Conservation (phyloP, 2,329 filamentous ascomycete species). For the Elsinoe batatas region DNA sequence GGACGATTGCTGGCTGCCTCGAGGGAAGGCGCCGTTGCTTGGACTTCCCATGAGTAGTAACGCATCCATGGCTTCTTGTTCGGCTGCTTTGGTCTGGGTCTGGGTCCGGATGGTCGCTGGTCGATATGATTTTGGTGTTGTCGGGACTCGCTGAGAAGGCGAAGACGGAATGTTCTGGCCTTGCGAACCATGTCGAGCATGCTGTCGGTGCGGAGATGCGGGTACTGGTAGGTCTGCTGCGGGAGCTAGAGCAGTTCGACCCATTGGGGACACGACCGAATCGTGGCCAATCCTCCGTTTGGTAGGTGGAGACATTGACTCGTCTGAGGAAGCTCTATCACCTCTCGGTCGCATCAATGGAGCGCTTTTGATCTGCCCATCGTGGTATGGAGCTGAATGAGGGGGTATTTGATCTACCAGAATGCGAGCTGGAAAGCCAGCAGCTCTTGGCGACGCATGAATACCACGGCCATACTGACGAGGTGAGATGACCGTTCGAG, state of each 20-base stretch:
- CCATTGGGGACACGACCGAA: slow-evolving; percentile 1
- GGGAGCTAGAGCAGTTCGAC: slow-evolving; percentile 16
- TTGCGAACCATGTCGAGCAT: slow-evolving; percentile 8
- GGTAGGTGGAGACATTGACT: slow-evolving; percentile 21
- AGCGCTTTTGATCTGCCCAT: slow-evolving; percentile 9
- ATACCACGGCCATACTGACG: slow-evolving; percentile 6
- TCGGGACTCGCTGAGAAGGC: slow-evolving; percentile 8
- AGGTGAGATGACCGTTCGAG: slow-evolving; percentile 13
- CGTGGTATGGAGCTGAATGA: slow-evolving; percentile 20
- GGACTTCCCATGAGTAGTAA: slow-evolving; percentile 62
- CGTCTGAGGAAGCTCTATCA: slow-evolving; percentile 5
- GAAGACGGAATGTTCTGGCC: slow-evolving; percentile 10
- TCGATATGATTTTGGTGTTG: slow-evolving; percentile 20
- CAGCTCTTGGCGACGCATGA: slow-evolving; percentile 11
- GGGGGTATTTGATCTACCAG: slow-evolving; percentile 21
- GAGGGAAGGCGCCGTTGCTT: slow-evolving; percentile 9
- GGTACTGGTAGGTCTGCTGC: slow-evolving; percentile 19
- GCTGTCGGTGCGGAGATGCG: slow-evolving; percentile 10
- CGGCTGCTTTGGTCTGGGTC: slow-evolving; percentile 56
- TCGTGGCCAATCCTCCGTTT: slow-evolving; percentile 27
- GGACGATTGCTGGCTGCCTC: slow-evolving; percentile 8
- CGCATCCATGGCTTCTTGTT: slow-evolving; percentile 73
- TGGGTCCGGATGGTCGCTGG: slow-evolving; percentile 54
- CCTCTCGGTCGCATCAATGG: not conserved
- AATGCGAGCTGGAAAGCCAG: slow-evolving; percentile 18